These are phyloP conservation scores for Murraya koenigii DNA, from an alignment of 345 rosid genomes.

Conservation along the genomic window DNA sequence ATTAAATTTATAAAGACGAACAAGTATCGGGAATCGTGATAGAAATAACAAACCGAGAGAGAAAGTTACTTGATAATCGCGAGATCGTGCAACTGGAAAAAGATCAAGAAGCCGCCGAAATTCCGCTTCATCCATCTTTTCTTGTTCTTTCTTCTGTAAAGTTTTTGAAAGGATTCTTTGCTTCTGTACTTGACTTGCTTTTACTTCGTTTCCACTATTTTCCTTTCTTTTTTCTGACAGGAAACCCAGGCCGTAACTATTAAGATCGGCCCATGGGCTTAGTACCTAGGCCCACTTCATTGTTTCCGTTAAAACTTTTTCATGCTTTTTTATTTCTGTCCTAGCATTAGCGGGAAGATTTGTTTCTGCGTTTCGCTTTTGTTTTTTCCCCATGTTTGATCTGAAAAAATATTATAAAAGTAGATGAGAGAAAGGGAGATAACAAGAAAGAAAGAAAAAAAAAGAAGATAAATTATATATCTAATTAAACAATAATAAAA, in stretches of 20 bases:
- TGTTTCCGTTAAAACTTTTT: neutral
- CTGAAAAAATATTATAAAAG: too few species aligned
- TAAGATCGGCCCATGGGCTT: neutral
- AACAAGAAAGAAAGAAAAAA: too few species aligned
- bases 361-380: too few species aligned
- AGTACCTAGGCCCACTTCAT: neutral
- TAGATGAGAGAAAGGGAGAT: too few species aligned
- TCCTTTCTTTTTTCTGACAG: neutral
- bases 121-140: constrained; percentile 70
- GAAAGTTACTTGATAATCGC: constrained; percentile 51
- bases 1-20: neutral
- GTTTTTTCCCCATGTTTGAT: too few species aligned
- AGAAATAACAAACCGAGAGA: constrained; percentile 6
- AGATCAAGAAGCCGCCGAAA: constrained; percentile 69
- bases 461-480: too few species aligned
- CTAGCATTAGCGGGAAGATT: too few species aligned
- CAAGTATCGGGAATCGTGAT: neutral
- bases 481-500: too few species aligned
- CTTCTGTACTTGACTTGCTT: neutral
- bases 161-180: too few species aligned
- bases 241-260: neutral
- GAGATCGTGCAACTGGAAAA: constrained; percentile 82
- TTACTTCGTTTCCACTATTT: neutral
- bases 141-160: too few species aligned
- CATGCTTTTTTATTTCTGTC: too few species aligned